These are phyloP conservation scores for Margaritispora aquatica DNA, from an alignment of 495 filamentous ascomycete genomes.

Conservation along the genomic window DNA sequence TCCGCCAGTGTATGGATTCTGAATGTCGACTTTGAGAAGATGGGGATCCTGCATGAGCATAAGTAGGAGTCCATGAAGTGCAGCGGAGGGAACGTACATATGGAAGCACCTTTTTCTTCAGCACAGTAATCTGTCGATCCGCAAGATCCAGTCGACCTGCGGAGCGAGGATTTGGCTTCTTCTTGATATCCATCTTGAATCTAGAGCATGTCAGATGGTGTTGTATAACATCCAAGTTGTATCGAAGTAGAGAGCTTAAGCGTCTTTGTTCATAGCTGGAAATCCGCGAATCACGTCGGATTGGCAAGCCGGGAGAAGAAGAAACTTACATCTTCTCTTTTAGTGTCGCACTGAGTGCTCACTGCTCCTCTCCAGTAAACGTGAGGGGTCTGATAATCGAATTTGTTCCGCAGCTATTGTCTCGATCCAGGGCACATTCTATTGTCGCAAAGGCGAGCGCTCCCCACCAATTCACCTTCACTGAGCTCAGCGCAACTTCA, in stretches of 20 bases:
- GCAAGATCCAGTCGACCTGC: neutral
- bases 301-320: neutral
- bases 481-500: constrained; percentile 12
- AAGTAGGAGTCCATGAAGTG: neutral
- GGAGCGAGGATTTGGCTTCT: constrained; percentile 3
- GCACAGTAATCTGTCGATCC: constrained; percentile 13
- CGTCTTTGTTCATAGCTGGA: neutral
- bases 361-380: neutral
- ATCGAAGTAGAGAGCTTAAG: neutral
- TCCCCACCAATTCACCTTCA: constrained; percentile 4
- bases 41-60: constrained; percentile 19
- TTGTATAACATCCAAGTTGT: neutral
- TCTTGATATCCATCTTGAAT: constrained; percentile 18
- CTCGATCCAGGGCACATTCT: constrained; percentile 2
- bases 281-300: neutral
- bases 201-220: constrained; percentile 4
- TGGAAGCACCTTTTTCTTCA: constrained; percentile 16
- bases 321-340: neutral
- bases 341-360: neutral
- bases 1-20: constrained; percentile 5
- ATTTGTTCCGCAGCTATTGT: constrained; percentile 3
- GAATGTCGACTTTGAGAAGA: constrained; percentile 18
- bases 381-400: neutral
- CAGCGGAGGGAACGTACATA: constrained; percentile 11
- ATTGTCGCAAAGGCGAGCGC: constrained; percentile 3